Evolutionary conservation across 2,329 filamentous ascomycete genomes (phyloP), one percentile per base, ranked within the genome.

Genomic region (Colletotrichum camelliae): DNA sequence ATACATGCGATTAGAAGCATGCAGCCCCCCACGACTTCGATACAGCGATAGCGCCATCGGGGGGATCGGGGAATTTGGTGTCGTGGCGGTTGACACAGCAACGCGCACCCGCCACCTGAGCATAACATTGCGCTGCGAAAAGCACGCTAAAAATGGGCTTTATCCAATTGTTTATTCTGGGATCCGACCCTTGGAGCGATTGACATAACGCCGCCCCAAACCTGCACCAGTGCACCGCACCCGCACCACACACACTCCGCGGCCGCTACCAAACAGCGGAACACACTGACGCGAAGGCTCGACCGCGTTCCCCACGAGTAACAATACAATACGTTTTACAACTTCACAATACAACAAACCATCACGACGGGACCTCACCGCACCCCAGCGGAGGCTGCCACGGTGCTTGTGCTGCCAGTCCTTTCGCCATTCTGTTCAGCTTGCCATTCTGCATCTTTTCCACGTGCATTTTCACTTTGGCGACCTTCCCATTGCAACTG

Each of bases 281-380:
- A 52, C n/a, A 52, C 43, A 52, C 43, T 66, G 64, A 75, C 72
- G 67, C 72, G 72, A 71, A 33, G 60, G 67, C 52, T 70, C 61
- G 48, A 73, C 65, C 74, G 74, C 74, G 74, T 76, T 74, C 70
- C 74, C 74, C 74, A 75, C 74, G 70, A 65, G 43, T 52, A 52
- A 52, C 43, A 52, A 52, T 52, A 73, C 68, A 71, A 74, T 61
- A 70, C 67, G 52, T 67, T 33, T 57, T 33, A 74, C 70, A 55
- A 71, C 58, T 33, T 52, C 43, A 52, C 43, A 70, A 48, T 43
- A 39, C 24, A 52, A 61, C 69, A 31, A 70, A 39, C 29, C 57
- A 69, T 76, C 70, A 74, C 74, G 64, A 76, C 70, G 21, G 43
- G 18, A 69, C 70, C 27, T 69, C 29, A 69, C 64, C 43, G 43